Evolutionary conservation across 352 stramenopile genomes (phyloP).

Genomic region (Globisporangium acanthophoron): DNA sequence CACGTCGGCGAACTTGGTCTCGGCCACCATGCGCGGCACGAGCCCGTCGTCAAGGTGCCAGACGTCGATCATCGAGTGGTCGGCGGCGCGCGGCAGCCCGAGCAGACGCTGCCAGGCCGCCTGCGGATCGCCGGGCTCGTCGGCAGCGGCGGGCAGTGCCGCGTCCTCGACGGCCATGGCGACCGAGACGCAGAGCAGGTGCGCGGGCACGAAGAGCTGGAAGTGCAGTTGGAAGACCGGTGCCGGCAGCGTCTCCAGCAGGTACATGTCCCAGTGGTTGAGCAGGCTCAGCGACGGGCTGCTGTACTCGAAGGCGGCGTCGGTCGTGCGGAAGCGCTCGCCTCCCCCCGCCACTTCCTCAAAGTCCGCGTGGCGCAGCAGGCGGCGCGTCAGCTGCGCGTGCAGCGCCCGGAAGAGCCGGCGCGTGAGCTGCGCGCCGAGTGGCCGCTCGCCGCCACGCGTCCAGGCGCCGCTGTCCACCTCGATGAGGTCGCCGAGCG

Average conservation of each 20-base stretch:
- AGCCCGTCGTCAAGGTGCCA: slow-evolving; percentile 60
- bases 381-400: slow-evolving; percentile 16
- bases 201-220: slow-evolving; percentile 30
- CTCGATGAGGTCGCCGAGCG: slow-evolving; percentile 20
- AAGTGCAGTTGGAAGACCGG: slow-evolving; percentile 50
- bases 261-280: slow-evolving; percentile 62
- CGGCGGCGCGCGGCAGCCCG: slow-evolving; percentile 37
- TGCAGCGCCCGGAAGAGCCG: slow-evolving; percentile 43
- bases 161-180: slow-evolving; percentile 31
- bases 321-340: slow-evolving; percentile 40
- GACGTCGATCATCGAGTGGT: slow-evolving; percentile 71
- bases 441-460: slow-evolving; percentile 2
- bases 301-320: slow-evolving; percentile 58
- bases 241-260: slow-evolving; percentile 42
- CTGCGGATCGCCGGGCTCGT: slow-evolving; percentile 32
- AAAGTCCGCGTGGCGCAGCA: slow-evolving; percentile 44
- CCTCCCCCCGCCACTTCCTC: slow-evolving; percentile 3
- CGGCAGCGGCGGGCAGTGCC: not conserved
- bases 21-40: slow-evolving; percentile 43
- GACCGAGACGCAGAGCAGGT: slow-evolving; percentile 48
- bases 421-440: slow-evolving; percentile 14
- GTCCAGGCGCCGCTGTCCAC: slow-evolving; percentile 22
- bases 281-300: slow-evolving; percentile 45
- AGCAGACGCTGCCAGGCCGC: slow-evolving; percentile 57
- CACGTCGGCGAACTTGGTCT: slow-evolving; percentile 63